Conservation (phyloP, 2,329 filamentous ascomycete genomes). For the Colletotrichum scovillei region DNA sequence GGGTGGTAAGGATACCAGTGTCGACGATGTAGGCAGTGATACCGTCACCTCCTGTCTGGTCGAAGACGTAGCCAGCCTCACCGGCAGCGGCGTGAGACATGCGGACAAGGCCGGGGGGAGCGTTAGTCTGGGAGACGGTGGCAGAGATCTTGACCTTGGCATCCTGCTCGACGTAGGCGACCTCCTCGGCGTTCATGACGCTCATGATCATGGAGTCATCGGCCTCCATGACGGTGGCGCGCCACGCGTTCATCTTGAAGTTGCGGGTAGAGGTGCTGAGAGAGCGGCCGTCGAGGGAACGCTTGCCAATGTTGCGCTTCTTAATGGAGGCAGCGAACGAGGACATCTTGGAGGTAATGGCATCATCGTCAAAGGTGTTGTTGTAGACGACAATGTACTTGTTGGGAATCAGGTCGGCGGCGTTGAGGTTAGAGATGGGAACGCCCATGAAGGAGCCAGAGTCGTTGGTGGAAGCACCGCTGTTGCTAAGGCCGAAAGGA, state of each 20-base stretch:
- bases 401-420: slow-evolving; percentile 62
- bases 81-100: slow-evolving; percentile 57
- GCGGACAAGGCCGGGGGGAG: slow-evolving; percentile 64
- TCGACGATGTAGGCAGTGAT: slow-evolving; percentile 74
- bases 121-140: slow-evolving; percentile 62
- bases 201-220: slow-evolving; percentile 61
- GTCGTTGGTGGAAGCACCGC: slow-evolving; percentile 32
- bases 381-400: slow-evolving; percentile 76
- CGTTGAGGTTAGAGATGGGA: slow-evolving; percentile 62
- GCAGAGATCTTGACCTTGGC: slow-evolving; percentile 56
- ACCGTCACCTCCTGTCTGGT: slow-evolving; percentile 62
- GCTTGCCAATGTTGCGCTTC: slow-evolving; percentile 68
- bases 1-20: slow-evolving; percentile 69
- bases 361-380: slow-evolving; percentile 58
- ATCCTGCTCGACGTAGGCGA: slow-evolving; percentile 66
- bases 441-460: slow-evolving; percentile 50
- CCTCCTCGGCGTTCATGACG: slow-evolving; percentile 60
- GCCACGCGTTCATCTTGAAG: slow-evolving; percentile 62
- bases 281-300: slow-evolving; percentile 57
- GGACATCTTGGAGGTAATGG: slow-evolving; percentile 61
- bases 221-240: slow-evolving; percentile 63
- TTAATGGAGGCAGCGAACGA: slow-evolving; percentile 60
- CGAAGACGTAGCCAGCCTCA: slow-evolving; percentile 59
- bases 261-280: slow-evolving; percentile 60
- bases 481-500: slow-evolving; percentile 37